These are phyloP conservation scores for Dendrostoma leiphaemia DNA, from an alignment of 2,329 filamentous ascomycete genomes.

Conservation along the genomic window DNA sequence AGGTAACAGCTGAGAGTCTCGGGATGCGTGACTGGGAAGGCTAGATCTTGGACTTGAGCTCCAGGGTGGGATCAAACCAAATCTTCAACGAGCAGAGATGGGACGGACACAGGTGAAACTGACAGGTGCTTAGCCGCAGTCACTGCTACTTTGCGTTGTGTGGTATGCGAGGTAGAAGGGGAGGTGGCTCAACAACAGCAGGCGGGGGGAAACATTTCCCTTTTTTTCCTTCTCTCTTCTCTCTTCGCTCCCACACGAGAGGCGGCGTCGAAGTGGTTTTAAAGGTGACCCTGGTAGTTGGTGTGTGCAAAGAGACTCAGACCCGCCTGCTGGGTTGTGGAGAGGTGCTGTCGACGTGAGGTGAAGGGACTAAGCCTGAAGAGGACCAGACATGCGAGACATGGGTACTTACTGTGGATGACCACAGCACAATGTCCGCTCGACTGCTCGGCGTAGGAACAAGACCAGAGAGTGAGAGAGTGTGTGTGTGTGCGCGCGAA, in stretches of 20 bases:
- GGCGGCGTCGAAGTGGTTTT: slow-evolving; percentile 18
- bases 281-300: slow-evolving; percentile 25
- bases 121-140: slow-evolving; percentile 29
- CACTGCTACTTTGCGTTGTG: slow-evolving; percentile 3
- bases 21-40: slow-evolving; percentile 13
- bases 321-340: slow-evolving; percentile 31
- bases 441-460: no score
- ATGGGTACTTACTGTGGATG: slow-evolving; percentile 32
- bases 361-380: slow-evolving; percentile 36
- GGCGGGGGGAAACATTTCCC: slow-evolving; percentile 30
- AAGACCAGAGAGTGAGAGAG: not conserved
- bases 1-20: slow-evolving; percentile 18
- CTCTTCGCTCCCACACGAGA: no score
- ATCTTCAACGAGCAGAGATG: slow-evolving; percentile 11
- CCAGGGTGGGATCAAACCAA: not conserved
- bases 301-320: slow-evolving; percentile 25
- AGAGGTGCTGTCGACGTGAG: slow-evolving; percentile 33
- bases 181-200: slow-evolving; percentile 22
- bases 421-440: slow-evolving; percentile 17
- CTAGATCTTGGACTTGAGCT: slow-evolving; percentile 10
- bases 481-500: not conserved
- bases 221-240: no score
- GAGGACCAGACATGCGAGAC: slow-evolving; percentile 36
- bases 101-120: slow-evolving; percentile 25
- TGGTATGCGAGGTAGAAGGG: not conserved